Evolutionary conservation across 2,329 filamentous ascomycete genomes (phyloP).

Genomic region (Lachnellula hyalina): DNA sequence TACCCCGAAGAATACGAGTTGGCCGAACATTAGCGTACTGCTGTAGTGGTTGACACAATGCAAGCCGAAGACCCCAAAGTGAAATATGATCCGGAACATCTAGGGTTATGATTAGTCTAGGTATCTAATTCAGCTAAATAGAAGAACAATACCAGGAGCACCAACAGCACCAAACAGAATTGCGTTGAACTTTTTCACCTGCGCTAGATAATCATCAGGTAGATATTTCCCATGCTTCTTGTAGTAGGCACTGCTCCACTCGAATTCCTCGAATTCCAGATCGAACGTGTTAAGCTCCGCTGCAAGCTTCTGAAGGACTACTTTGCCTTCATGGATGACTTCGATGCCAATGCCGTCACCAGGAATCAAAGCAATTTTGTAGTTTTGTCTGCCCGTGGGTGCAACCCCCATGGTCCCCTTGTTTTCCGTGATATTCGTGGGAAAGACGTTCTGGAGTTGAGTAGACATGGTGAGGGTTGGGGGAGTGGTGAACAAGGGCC

Average conservation of each 20-base stretch:
- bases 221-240: constrained; percentile 55
- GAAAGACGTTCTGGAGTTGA: not conserved
- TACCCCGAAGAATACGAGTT: constrained; percentile 53
- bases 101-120: constrained; percentile 17
- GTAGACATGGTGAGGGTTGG: not conserved
- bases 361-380: constrained; percentile 55
- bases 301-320: constrained; percentile 52
- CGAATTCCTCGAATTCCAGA: constrained; percentile 54
- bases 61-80: constrained; percentile 58
- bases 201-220: constrained; percentile 50
- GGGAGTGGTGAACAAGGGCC: not conserved
- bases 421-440: not conserved
- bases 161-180: constrained; percentile 58
- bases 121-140: not conserved
- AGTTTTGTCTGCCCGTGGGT: constrained; percentile 19
- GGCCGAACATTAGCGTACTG: constrained; percentile 64
- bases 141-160: constrained; percentile 40
- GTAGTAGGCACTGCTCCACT: constrained; percentile 56
- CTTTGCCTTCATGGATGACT: constrained; percentile 55
- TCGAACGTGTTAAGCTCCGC: constrained; percentile 51
- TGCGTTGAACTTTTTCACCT: constrained; percentile 50
- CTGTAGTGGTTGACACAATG: constrained; percentile 58
- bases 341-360: constrained; percentile 61
- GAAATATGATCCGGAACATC: constrained; percentile 62
- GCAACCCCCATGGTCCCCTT: not conserved